Evolutionary conservation across 1,139 yeast species (phyloP).

Genomic region (Wickerhamomyces sp.): DNA sequence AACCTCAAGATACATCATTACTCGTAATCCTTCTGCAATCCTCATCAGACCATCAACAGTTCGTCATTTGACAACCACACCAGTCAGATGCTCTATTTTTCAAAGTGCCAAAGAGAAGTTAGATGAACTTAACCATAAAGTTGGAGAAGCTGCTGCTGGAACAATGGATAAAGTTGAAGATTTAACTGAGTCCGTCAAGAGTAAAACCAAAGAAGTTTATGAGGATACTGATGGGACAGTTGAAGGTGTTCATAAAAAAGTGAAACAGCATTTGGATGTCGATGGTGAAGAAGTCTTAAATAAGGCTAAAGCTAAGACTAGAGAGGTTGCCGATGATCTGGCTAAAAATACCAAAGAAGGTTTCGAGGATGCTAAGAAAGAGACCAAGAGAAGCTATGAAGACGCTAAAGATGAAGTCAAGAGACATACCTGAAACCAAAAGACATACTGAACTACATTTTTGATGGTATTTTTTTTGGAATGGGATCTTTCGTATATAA

Average conservation of each 20-base stretch:
- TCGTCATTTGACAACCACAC: background rate
- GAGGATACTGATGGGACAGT: constrained; percentile 4
- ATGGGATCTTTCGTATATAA: too few species aligned
- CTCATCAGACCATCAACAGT: background rate
- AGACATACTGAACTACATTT: background rate
- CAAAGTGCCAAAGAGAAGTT: constrained; percentile 28
- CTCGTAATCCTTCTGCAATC: too few species aligned
- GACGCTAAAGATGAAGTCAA: constrained; percentile 42
- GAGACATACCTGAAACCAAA: constrained; percentile 25
- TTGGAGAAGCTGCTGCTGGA: constrained; percentile 26
- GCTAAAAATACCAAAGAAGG: constrained; percentile 28
- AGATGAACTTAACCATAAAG: constrained; percentile 24
- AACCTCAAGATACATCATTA: too few species aligned
- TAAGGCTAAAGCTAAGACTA: constrained; percentile 3
- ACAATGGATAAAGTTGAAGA: constrained; percentile 25
- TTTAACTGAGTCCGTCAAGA: constrained; percentile 14
- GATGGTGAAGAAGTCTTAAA: background rate
- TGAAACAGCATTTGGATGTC: background rate
- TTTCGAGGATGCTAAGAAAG: constrained; percentile 54
- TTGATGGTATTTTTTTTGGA: background rate
- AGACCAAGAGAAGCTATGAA: constrained; percentile 28
- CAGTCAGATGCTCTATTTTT: constrained; percentile 13
- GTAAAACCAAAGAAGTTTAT: constrained; percentile 5
- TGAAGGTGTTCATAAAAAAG: constrained; percentile 1
- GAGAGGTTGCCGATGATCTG: constrained; percentile 6